A percentile compares a stretch with the other conserved stretches of the same genome.
Evolutionary conservation across 192 early-diverging fungal species (phyloP).

Genomic region (Coemansia sp.): DNA sequence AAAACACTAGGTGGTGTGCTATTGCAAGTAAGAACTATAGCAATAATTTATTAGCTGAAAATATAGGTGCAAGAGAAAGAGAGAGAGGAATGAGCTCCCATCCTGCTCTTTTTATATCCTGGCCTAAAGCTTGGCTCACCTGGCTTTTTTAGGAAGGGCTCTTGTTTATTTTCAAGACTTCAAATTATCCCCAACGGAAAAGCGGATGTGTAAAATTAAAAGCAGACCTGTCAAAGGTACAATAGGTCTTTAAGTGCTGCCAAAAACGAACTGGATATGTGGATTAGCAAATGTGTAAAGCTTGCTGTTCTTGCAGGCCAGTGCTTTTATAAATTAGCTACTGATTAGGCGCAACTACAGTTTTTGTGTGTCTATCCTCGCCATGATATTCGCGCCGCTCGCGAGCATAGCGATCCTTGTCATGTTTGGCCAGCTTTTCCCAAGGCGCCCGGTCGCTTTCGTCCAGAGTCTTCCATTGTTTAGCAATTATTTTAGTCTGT

Average conservation of each 20-base stretch:
- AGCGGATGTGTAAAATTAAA: background rate
- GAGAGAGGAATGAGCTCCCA: background rate
- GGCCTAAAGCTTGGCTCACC: background rate
- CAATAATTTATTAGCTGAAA: background rate
- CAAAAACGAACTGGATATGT: too few species aligned
- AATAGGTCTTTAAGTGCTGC: background rate
- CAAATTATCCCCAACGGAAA: background rate
- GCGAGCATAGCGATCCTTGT: constrained; percentile 63
- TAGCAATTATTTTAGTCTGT: constrained; percentile 73
- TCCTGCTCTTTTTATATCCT: background rate
- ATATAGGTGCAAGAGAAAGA: background rate
- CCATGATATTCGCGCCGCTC: constrained; percentile 59
- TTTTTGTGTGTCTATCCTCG: constrained; percentile 21
- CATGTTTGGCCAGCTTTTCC: constrained; percentile 54
- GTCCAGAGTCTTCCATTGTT: constrained; percentile 54
- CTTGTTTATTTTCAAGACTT: background rate
- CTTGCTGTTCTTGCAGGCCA: background rate
- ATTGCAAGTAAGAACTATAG: background rate
- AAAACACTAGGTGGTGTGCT: background rate
- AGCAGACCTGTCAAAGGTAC: background rate
- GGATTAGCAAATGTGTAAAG: background rate
- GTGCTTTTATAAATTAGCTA: background rate
- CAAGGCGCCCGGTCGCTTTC: constrained; percentile 56
- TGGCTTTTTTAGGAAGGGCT: background rate
- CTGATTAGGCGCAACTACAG: constrained; percentile 13